A percentile compares a stretch with the other conserved stretches of the same genome.
phyloP scores from a whole-genome alignment of 257 asterid species.

The Rubia yunnanensis region DNA sequence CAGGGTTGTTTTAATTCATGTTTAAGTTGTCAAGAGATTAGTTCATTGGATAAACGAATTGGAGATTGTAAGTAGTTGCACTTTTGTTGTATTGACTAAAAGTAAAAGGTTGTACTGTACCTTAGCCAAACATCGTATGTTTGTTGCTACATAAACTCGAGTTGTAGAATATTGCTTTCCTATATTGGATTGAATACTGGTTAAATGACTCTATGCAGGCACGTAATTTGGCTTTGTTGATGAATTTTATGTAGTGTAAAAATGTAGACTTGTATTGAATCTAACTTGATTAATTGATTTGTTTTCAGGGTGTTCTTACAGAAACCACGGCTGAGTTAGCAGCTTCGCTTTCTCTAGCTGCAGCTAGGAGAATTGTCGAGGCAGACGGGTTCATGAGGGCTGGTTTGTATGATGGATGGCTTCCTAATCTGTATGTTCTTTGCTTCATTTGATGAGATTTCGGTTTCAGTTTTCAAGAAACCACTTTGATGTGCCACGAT shows the following conservation, averaged over 20 bases:
- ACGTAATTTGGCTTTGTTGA: not conserved
- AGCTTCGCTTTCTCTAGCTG: conserved; percentile 84
- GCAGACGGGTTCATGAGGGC: conserved; percentile 97
- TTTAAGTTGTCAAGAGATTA: not conserved
- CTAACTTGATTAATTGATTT: not conserved
- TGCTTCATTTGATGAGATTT: not conserved
- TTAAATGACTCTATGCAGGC: no score
- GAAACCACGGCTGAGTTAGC: conserved; percentile 98
- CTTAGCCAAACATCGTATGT: no score
- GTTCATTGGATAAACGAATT: no score
- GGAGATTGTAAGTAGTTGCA: not conserved
- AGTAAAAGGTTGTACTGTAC: not conserved
- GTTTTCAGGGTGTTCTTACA: conserved; percentile 74
- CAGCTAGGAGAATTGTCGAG: conserved; percentile 90
- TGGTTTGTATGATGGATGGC: conserved; percentile 97
- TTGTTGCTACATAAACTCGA: no score
- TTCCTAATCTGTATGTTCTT: conserved; percentile 73
- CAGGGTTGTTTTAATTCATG: not conserved
- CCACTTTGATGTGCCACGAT: conserved; percentile 1
- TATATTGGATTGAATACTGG: no score
- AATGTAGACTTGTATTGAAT: not conserved
- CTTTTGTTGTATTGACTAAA: not conserved
- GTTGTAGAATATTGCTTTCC: no score
- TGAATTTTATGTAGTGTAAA: not conserved
- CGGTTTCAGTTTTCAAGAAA: not conserved